phyloP scores from a whole-genome alignment of 345 rosid species.

The Moringa oleifera region DNA sequence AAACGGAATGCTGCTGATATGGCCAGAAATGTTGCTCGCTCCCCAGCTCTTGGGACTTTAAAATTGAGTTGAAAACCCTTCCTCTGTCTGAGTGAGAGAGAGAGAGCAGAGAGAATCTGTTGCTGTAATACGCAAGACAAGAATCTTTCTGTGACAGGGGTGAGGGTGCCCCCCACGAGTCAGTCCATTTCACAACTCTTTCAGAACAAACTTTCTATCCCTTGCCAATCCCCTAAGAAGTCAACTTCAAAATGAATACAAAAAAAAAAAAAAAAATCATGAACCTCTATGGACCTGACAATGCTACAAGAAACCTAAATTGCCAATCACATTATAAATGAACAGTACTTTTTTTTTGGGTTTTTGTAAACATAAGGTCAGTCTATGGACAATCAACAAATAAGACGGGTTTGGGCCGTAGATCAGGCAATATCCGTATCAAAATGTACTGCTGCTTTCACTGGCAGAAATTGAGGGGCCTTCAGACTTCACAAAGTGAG shows the following conservation, averaged over 20 bases:
- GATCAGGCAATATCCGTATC: conserved; percentile 16
- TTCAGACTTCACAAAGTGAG: conserved; percentile 53
- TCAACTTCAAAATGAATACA: conserved; percentile 10
- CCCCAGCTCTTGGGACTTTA: too few relatives aligned
- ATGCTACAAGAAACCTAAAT: conserved; percentile 21
- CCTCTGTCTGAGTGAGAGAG: conserved; percentile 4
- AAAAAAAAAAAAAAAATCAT: conserved; percentile 14
- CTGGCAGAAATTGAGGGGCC: conserved; percentile 61
- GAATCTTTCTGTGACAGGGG: conserved; percentile 11
- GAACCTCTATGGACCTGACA: conserved; percentile 16
- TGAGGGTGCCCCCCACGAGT: conserved; percentile 7
- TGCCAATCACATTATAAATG: conserved; percentile 24
- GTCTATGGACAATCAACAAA: conserved; percentile 48
- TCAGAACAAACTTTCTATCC: conserved; percentile 21
- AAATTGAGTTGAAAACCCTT: too few relatives aligned
- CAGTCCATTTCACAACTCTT: conserved; percentile 21
- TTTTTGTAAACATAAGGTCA: conserved; percentile 41
- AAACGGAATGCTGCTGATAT: too few relatives aligned
- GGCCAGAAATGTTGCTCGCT: too few relatives aligned
- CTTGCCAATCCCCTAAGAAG: conserved; percentile 26
- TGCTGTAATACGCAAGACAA: neutral
- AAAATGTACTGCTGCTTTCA: conserved; percentile 74
- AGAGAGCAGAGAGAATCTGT: neutral
- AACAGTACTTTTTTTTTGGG: conserved; percentile 26
- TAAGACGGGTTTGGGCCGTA: conserved; percentile 9